A percentile compares a stretch with the other conserved stretches of the same genome.
phyloP scores from a whole-genome alignment of 108 stramenopile genomes.

The Cyclotella distinguenda region DNA sequence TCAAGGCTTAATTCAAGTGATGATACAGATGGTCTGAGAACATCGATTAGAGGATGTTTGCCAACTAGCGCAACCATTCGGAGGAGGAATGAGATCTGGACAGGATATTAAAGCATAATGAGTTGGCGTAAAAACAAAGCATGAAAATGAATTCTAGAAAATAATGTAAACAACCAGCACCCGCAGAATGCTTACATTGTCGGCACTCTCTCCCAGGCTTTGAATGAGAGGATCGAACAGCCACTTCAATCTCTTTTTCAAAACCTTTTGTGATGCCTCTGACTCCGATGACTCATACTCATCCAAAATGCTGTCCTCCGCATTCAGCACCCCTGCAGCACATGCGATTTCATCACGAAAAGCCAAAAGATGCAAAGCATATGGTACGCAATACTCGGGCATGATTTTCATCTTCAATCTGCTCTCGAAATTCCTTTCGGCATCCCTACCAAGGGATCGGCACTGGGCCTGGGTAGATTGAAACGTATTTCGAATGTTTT shows the following conservation, averaged over 20 bases:
- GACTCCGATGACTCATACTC: constrained; percentile 24
- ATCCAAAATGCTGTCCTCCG: constrained; percentile 45
- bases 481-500: constrained; percentile 58
- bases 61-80: constrained; percentile 75
- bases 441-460: constrained; percentile 58
- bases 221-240: constrained; percentile 83
- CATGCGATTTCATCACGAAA: constrained; percentile 74
- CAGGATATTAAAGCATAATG: neutral
- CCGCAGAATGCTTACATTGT: constrained; percentile 77
- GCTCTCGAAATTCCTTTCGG: constrained; percentile 69
- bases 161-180: neutral
- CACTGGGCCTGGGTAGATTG: constrained; percentile 58
- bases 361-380: constrained; percentile 73
- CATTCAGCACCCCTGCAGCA: constrained; percentile 37
- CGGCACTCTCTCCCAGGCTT: constrained; percentile 78
- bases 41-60: constrained; percentile 44
- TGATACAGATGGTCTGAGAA: constrained; percentile 28
- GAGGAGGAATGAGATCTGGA: constrained; percentile 78
- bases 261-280: constrained; percentile 45
- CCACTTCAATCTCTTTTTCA: constrained; percentile 81
- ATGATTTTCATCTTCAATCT: constrained; percentile 67
- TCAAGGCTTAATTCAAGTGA: constrained; percentile 20
- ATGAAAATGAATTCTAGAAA: neutral
- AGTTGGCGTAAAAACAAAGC: neutral
- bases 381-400: constrained; percentile 86